A percentile compares a stretch with the other conserved stretches of the same genome.
Evolutionary conservation across 352 stramenopile genomes (phyloP).

Genomic region (Blastocystis sp.): DNA sequence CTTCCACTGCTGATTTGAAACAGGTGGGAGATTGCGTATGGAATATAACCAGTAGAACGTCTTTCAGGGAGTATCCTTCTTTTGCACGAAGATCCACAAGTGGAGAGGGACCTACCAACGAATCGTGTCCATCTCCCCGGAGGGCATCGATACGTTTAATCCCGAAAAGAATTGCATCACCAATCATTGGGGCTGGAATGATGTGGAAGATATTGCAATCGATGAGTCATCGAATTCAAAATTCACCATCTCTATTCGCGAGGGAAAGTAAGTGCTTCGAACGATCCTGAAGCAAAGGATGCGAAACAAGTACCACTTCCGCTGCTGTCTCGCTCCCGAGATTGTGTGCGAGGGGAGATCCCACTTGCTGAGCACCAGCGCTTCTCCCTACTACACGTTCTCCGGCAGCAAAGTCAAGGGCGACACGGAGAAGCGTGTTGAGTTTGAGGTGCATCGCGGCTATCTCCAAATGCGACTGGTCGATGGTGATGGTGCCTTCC

Average conservation of each 20-base stretch:
- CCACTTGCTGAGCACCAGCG: background rate
- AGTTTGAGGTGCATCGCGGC: background rate
- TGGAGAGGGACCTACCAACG: slow-evolving; percentile 48
- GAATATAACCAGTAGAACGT: slow-evolving; percentile 3
- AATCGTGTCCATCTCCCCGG: slow-evolving; percentile 12
- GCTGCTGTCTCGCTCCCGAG: background rate
- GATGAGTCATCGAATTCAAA: background rate
- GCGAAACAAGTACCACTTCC: slow-evolving; percentile 24
- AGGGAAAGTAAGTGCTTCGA: slow-evolving; percentile 1
- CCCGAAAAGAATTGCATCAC: slow-evolving; percentile 15
- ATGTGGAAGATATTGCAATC: slow-evolving; percentile 1
- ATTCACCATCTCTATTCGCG: background rate
- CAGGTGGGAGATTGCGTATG: background rate
- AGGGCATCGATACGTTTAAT: slow-evolving; percentile 41
- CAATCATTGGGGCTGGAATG: slow-evolving; percentile 29
- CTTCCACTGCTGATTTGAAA: background rate
- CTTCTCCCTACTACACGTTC: slow-evolving; percentile 11
- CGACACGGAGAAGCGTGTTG: background rate
- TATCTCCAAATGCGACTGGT: slow-evolving; percentile 44
- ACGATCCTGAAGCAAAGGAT: background rate
- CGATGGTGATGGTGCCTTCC: background rate
- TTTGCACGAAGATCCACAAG: slow-evolving; percentile 47
- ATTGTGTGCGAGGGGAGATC: slow-evolving; percentile 34
- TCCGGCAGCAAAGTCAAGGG: background rate
- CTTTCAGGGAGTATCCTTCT: slow-evolving; percentile 36